phyloP scores from a whole-genome alignment of 2,329 filamentous ascomycete genomes.

The Paraconiothyrium sp. region DNA sequence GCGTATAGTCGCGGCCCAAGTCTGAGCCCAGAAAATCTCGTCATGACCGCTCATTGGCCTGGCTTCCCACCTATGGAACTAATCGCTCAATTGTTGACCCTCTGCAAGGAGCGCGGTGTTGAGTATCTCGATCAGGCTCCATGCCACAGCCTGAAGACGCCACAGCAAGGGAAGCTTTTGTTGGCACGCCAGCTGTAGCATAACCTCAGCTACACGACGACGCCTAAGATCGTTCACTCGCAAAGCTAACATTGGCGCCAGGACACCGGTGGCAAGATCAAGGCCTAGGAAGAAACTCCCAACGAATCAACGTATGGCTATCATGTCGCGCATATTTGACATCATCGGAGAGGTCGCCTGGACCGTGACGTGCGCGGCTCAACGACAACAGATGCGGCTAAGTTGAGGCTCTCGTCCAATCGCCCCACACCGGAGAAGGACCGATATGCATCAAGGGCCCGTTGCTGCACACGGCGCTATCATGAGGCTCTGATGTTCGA shows the following conservation, averaged over 20 bases:
- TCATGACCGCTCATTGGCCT: background rate
- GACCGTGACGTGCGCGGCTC: slow-evolving; percentile 10
- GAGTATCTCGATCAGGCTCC: background rate
- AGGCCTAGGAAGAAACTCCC: background rate
- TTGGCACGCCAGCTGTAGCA: background rate
- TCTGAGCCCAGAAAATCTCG: background rate
- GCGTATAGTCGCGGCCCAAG: background rate
- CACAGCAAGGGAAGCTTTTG: background rate
- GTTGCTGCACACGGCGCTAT: slow-evolving; percentile 1
- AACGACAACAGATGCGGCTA: background rate
- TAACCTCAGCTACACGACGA: background rate
- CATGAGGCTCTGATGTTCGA: slow-evolving; percentile 10
- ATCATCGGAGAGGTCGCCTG: background rate
- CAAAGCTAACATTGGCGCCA: background rate
- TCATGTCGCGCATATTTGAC: background rate
- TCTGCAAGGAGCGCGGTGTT: background rate
- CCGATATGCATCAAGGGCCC: slow-evolving; percentile 2
- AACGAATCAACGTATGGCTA: slow-evolving; percentile 8
- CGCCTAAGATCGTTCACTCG: background rate
- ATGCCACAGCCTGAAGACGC: background rate
- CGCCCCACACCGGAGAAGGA: slow-evolving; percentile 12
- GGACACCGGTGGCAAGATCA: background rate
- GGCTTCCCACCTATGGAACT: background rate
- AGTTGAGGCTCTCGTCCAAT: slow-evolving; percentile 6
- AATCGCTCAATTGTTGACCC: background rate